Percentiles rank a stretch among this genome's conserved stretches.
These are phyloP conservation scores for Penicillium soppii DNA, from an alignment of 495 filamentous ascomycete species.

Conservation along the genomic window DNA sequence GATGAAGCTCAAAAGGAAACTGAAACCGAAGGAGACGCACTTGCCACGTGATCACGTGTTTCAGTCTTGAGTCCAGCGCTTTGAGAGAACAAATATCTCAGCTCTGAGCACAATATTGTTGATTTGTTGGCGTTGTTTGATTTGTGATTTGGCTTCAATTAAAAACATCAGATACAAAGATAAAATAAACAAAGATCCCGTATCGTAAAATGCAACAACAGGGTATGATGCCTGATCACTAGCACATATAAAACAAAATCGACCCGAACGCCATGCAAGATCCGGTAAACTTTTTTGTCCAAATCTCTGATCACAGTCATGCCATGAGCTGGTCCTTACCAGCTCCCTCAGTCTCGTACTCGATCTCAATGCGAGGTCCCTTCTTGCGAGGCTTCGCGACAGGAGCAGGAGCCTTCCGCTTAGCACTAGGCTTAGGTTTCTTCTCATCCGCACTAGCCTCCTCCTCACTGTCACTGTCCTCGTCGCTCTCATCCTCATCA, in stretches of 20 bases:
- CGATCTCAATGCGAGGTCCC: slow-evolving; percentile 64
- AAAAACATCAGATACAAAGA: slow-evolving; percentile 2
- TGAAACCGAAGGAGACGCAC: not conserved
- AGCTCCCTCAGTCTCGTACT: slow-evolving; percentile 65
- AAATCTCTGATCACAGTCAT: slow-evolving; percentile 20
- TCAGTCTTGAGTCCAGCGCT: too few relatives aligned
- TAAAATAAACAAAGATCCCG: slow-evolving; percentile 12
- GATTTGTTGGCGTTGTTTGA: too few relatives aligned
- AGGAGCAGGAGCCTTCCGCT: slow-evolving; percentile 65
- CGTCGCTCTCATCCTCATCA: slow-evolving; percentile 51
- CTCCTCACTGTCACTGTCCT: slow-evolving; percentile 43
- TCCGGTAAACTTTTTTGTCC: slow-evolving; percentile 31
- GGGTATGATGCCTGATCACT: slow-evolving; percentile 42
- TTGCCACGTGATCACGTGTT: slow-evolving; percentile 18
- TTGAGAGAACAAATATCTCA: too few relatives aligned
- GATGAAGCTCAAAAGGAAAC: slow-evolving; percentile 1
- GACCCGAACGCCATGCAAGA: slow-evolving; percentile 44
- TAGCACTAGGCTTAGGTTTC: slow-evolving; percentile 57
- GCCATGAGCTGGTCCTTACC: slow-evolving; percentile 49
- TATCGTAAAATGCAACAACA: slow-evolving; percentile 16
- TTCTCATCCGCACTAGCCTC: slow-evolving; percentile 36
- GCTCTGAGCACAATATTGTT: too few relatives aligned
- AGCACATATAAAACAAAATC: slow-evolving; percentile 20
- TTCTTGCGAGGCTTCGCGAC: slow-evolving; percentile 66
- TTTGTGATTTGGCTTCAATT: too few relatives aligned